A percentile compares a stretch with the other conserved stretches of the same genome.
Conservation (phyloP, 352 stramenopile genomes). For the Pythium utonaiense region DNA sequence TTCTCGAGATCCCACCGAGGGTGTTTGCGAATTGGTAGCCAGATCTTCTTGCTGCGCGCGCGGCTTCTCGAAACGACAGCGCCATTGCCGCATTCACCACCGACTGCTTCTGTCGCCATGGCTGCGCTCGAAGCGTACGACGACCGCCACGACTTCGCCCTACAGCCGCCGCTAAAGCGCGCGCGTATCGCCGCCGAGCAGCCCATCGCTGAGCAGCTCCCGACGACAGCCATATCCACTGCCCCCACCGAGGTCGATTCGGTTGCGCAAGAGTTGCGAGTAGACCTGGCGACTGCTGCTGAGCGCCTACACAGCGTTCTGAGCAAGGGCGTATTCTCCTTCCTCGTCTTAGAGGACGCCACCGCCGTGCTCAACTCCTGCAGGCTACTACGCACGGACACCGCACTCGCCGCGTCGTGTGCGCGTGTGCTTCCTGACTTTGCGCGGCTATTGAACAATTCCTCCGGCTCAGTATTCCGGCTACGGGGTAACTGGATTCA, state of each 20-base stretch:
- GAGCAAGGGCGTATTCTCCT: constrained; percentile 12
- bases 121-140: constrained; percentile 1
- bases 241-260: no score
- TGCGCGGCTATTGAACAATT: neutral
- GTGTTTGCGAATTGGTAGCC: constrained; percentile 13
- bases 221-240: neutral
- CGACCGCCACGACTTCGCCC: neutral
- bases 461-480: constrained; percentile 2
- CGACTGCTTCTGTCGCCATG: no score
- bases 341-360: constrained; percentile 15
- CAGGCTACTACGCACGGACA: constrained; percentile 11
- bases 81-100: neutral
- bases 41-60: neutral
- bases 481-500: neutral
- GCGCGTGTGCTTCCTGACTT: constrained; percentile 15
- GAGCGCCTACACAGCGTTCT: constrained; percentile 10
- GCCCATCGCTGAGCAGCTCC: neutral
- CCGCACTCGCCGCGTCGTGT: neutral
- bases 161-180: constrained; percentile 10
- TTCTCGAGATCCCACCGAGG: neutral
- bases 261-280: neutral
- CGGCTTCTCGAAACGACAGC: neutral
- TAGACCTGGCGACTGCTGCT: neutral
- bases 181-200: neutral
- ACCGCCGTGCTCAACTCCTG: constrained; percentile 8